Percentiles rank a stretch among this genome's conserved stretches.
phyloP scores from a whole-genome alignment of 2,329 filamentous ascomycete genomes.

The Nemania bipapillata region DNA sequence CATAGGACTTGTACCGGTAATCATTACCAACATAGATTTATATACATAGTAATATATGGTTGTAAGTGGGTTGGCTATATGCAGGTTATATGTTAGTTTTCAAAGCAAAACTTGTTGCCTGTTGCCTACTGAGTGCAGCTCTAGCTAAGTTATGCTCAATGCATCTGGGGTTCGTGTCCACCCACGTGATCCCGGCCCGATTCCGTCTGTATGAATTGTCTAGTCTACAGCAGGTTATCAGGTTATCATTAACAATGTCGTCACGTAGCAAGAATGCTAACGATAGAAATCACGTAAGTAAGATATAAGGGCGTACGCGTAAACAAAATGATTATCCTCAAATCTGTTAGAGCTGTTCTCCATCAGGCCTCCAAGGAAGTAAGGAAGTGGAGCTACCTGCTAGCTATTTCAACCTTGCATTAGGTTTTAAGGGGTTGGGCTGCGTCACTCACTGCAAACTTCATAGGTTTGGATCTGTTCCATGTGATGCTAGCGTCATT shows the following conservation, averaged over 20 bases:
- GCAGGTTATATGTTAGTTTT: conserved; percentile 4
- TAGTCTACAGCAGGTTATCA: neutral
- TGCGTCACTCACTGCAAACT: neutral
- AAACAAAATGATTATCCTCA: neutral
- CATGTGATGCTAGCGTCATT: neutral
- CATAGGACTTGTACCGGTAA: neutral
- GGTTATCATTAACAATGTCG: neutral
- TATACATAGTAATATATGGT: neutral
- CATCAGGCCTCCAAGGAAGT: too few species aligned
- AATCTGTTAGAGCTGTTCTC: neutral
- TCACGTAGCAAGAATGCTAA: neutral
- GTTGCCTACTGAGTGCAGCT: conserved; percentile 28
- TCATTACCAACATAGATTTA: neutral
- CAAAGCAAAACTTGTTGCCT: conserved; percentile 18
- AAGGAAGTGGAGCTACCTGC: neutral
- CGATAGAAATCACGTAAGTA: neutral
- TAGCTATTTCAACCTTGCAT: conserved; percentile 1
- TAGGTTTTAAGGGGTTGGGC: conserved; percentile 8
- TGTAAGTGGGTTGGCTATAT: neutral
- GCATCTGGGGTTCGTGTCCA: conserved; percentile 10
- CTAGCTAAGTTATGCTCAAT: neutral
- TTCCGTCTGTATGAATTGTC: neutral
- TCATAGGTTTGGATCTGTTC: neutral
- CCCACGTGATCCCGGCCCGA: conserved; percentile 11
- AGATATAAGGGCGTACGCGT: neutral